Percentiles rank a stretch among this genome's conserved stretches.
Evolutionary conservation across 139 green algal genomes (phyloP).

Genomic region (Choricystis sp.): DNA sequence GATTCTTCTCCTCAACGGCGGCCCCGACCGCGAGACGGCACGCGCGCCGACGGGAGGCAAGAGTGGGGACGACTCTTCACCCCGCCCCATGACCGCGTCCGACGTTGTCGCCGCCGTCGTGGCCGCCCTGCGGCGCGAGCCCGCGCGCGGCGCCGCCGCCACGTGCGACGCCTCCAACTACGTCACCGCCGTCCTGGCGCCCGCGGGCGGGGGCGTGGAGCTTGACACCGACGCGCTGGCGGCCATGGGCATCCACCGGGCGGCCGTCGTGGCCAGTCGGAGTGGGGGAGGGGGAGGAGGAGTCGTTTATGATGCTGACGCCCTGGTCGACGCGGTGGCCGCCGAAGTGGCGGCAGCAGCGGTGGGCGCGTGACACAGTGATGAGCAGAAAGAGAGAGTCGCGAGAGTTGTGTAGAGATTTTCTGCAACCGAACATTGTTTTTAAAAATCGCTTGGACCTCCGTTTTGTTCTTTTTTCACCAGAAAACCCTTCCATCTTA

Average conservation of each 20-base stretch:
- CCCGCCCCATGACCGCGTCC: slow-evolving; percentile 58
- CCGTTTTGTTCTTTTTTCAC: too few relatives aligned
- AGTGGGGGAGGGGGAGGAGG: slow-evolving; percentile 4
- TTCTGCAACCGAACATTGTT: too few relatives aligned
- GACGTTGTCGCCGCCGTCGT: slow-evolving; percentile 62
- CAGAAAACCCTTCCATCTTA: too few relatives aligned
- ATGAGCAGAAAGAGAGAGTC: too few relatives aligned
- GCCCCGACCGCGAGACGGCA: slow-evolving; percentile 76
- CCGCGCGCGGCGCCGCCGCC: slow-evolving; percentile 30
- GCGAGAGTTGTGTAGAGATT: too few relatives aligned
- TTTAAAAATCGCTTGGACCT: too few relatives aligned
- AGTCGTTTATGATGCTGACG: slow-evolving; percentile 41
- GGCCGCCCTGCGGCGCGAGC: slow-evolving; percentile 30
- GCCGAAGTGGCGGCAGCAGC: neutral
- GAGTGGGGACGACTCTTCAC: too few relatives aligned
- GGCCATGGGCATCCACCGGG: slow-evolving; percentile 32
- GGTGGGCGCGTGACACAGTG: too few relatives aligned
- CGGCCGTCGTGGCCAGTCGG: neutral
- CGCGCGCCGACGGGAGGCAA: slow-evolving; percentile 17
- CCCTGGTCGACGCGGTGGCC: slow-evolving; percentile 44
- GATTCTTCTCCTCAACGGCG: slow-evolving; percentile 91
- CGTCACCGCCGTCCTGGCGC: slow-evolving; percentile 57
- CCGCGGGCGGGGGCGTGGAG: slow-evolving; percentile 33
- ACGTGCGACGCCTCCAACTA: slow-evolving; percentile 33
- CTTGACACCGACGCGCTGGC: slow-evolving; percentile 36